A percentile compares a stretch with the other conserved stretches of the same genome.
These are phyloP conservation scores for Solanum chmielewskii DNA, from an alignment of 257 asterid species.

Conservation along the genomic window DNA sequence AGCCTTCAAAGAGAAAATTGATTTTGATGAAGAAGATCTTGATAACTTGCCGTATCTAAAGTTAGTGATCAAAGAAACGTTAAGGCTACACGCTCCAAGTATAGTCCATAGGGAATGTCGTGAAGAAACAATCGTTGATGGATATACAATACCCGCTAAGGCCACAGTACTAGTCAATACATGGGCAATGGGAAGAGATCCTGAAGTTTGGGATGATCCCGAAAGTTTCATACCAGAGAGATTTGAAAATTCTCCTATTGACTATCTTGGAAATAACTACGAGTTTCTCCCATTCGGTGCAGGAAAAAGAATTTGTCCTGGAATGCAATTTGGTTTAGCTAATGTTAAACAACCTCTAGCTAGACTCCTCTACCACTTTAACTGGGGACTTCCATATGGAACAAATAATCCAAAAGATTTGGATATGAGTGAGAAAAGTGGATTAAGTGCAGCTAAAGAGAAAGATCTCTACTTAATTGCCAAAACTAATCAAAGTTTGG, in stretches of 20 bases:
- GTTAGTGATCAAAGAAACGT: background rate
- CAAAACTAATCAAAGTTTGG: background rate
- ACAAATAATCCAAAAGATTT: background rate
- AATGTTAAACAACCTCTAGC: background rate
- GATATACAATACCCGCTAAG: constrained; percentile 2
- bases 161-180: constrained; percentile 1
- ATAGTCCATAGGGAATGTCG: background rate
- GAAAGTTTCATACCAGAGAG: background rate
- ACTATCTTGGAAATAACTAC: background rate
- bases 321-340: background rate
- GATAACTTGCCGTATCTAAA: background rate
- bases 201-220: background rate
- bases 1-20: background rate
- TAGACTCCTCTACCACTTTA: background rate
- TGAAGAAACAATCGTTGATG: background rate
- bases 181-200: constrained; percentile 1
- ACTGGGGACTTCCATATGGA: background rate
- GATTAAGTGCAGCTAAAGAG: background rate
- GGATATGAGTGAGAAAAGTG: background rate
- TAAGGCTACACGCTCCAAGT: constrained; percentile 4
- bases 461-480: background rate
- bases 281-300: background rate
- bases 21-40: background rate
- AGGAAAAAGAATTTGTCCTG: background rate
- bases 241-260: background rate